Base-by-base conservation (phyloP, 345 rosid genomes). In the Salix dunnii region DNA sequence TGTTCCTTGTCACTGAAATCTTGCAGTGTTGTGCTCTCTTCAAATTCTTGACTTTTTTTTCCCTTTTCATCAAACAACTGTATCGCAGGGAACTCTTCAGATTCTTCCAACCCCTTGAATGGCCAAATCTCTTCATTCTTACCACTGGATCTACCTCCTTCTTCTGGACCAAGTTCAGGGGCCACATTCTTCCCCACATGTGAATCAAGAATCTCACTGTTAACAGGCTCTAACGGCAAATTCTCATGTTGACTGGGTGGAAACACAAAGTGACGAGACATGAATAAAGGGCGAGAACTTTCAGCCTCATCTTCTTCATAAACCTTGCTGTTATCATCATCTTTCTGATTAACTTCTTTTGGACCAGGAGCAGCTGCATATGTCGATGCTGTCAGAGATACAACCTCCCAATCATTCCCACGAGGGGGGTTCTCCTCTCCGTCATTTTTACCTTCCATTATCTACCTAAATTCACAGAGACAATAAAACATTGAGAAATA, bases 351-450 rank as follows among this genome's bases (percentile, higher is more conserved):
- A 71, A 79, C 80, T 49, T 86, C 88, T 60, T 74, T 70, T 0
- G 98, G 91, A 86, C 97, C 89, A 61, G 98, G 94, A 82, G 96
- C 82, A 78, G 98, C 97, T 80, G 93, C 96, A 78, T 96, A 96
- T 28, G 98, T 80, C 13, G 99, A 96, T 71, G 97, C 96, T 33
- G 99, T 92, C 28, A 96, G 92, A 2, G 96, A 89, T 10, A 96
- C 96, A 23, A 96, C 97, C 86, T 96, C 99, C 98, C 98, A 96
- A 72, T 94, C 98, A 67, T 86, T 89, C 74, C 94, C 95, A 27
- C 88, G 92, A 3, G 85, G 33, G 25, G 49, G 71, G 74, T 78
- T 84, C 68, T 78, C 91, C 71, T 83, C 87, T 63, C 71, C 80
- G 68, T 68, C 91, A 67, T 82, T 88, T 61, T 88, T 89, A 75